Evolutionary conservation across 805 yeast species (phyloP).

Genomic region (Ogataea thermomethanolica): DNA sequence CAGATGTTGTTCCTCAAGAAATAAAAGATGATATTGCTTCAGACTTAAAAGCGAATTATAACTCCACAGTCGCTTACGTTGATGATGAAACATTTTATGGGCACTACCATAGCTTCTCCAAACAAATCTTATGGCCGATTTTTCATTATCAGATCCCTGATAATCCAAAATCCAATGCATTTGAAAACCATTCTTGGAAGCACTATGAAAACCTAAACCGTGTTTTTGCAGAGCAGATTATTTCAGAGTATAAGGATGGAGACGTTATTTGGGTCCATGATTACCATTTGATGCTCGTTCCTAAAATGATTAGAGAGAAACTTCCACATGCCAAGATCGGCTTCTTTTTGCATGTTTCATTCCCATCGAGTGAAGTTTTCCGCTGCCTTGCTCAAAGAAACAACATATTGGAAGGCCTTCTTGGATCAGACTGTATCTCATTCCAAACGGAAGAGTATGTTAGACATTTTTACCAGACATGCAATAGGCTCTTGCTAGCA

Average conservation of each 20-base stretch:
- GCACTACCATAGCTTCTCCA: conserved; percentile 87
- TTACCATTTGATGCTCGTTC: conserved; percentile 84
- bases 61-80: conserved; percentile 65
- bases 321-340: conserved; percentile 87
- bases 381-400: conserved; percentile 89
- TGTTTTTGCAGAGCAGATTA: conserved; percentile 71
- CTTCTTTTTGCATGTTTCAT: conserved; percentile 87
- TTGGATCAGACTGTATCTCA: conserved; percentile 84
- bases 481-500: conserved; percentile 77
- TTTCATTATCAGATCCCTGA: conserved; percentile 92
- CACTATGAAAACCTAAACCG: conserved; percentile 75
- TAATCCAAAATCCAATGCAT: conserved; percentile 88
- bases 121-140: conserved; percentile 95
- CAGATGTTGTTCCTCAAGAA: conserved; percentile 66
- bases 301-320: conserved; percentile 71
- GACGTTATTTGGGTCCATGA: conserved; percentile 93
- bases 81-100: conserved; percentile 82
- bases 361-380: conserved; percentile 94
- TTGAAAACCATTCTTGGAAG: conserved; percentile 94
- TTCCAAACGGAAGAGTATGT: conserved; percentile 94
- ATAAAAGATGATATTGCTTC: conserved; percentile 53
- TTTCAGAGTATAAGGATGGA: conserved; percentile 62
- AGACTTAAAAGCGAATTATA: conserved; percentile 45
- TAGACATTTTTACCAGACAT: conserved; percentile 88
- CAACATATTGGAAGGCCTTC: conserved; percentile 69